Conservation (phyloP, 2,329 filamentous ascomycete species). For the Trichoderma arundinaceum region DNA sequence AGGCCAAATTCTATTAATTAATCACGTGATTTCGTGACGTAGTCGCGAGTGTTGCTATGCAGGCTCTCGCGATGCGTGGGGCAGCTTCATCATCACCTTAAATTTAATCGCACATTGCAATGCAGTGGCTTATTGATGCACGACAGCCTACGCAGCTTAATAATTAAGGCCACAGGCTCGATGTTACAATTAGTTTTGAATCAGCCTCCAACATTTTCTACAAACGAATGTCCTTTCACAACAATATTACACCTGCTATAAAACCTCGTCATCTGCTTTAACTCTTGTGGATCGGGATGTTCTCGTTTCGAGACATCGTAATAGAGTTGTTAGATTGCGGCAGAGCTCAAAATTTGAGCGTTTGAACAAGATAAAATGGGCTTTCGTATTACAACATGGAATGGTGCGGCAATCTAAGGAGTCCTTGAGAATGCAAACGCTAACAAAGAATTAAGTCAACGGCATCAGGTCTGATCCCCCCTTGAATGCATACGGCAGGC, state of each 20-base stretch:
- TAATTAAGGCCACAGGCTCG: too few species aligned
- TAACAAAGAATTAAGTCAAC: conserved; percentile 62
- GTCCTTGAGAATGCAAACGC: conserved; percentile 14
- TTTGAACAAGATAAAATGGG: conserved; percentile 59
- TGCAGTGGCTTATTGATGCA: background rate
- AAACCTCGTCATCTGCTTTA: background rate
- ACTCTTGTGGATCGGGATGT: conserved; percentile 15
- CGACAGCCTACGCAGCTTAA: background rate
- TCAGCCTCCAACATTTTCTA: background rate
- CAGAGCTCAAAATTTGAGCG: background rate
- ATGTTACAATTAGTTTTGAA: background rate
- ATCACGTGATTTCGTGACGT: conserved; percentile 43
- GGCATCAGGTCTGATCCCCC: conserved; percentile 69
- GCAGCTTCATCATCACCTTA: background rate
- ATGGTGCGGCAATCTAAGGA: conserved; percentile 60
- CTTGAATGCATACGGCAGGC: background rate
- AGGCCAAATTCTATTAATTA: conserved; percentile 36
- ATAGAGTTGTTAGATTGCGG: conserved; percentile 5
- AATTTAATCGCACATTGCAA: background rate
- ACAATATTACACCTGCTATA: background rate
- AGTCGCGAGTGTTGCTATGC: conserved; percentile 32
- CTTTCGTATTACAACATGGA: conserved; percentile 85
- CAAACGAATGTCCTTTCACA: background rate
- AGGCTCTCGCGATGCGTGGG: conserved; percentile 12
- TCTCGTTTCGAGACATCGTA: background rate